Conservation (phyloP, 1,139 yeast species). For the Suhomyces anneliseae region DNA sequence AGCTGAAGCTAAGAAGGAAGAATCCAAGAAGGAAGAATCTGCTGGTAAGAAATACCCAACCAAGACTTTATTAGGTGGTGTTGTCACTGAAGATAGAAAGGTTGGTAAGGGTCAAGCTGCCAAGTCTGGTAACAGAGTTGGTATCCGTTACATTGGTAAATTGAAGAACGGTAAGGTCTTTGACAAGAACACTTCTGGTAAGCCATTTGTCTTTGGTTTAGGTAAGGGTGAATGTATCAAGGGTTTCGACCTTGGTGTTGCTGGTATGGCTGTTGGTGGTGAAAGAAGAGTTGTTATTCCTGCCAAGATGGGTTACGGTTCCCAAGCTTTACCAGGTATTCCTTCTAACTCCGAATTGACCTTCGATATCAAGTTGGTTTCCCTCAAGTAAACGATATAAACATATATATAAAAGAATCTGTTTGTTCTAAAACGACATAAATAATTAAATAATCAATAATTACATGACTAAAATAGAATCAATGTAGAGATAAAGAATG, state of each 20-base stretch:
- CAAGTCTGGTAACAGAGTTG: conserved; percentile 86
- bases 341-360: conserved; percentile 96
- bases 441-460: not conserved
- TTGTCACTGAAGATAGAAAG: conserved; percentile 88
- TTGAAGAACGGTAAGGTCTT: conserved; percentile 93
- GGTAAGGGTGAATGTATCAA: conserved; percentile 99
- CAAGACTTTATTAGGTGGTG: conserved; percentile 89
- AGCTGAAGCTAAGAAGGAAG: conserved; percentile 21
- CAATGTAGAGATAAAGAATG: too few species aligned
- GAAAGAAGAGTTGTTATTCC: conserved; percentile 98
- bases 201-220: conserved; percentile 86
- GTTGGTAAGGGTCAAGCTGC: conserved; percentile 86
- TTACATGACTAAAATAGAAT: not conserved
- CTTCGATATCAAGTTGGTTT: conserved; percentile 91
- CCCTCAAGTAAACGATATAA: conserved; percentile 60
- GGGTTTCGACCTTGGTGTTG: conserved; percentile 98
- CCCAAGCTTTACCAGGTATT: conserved; percentile 90
- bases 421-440: not conserved
- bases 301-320: conserved; percentile 94
- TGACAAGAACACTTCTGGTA: conserved; percentile 96
- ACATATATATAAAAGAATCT: not conserved
- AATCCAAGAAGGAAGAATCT: conserved; percentile 15
- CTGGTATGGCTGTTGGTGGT: conserved; percentile 98
- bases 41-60: conserved; percentile 51
- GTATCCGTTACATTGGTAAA: conserved; percentile 97